Conservation (phyloP, 2,329 filamentous ascomycete genomes). For the Dryadomyces sulphureus region DNA sequence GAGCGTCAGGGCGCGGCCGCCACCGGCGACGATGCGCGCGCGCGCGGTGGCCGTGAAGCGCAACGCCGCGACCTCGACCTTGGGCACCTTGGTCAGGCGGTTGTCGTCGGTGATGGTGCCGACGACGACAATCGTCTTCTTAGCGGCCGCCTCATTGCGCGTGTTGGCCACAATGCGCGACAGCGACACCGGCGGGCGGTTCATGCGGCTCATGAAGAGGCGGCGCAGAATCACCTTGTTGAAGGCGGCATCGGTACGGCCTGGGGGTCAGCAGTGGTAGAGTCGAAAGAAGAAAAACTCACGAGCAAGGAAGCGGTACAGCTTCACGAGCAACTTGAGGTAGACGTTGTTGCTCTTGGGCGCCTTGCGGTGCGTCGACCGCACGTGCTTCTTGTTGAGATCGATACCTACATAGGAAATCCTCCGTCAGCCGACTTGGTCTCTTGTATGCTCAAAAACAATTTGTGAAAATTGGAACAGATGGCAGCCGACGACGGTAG, state of each 20-base stretch:
- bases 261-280: constrained; percentile 25
- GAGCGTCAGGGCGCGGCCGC: constrained; percentile 88
- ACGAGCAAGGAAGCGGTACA: constrained; percentile 94
- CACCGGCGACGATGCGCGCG: constrained; percentile 82
- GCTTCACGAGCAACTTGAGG: constrained; percentile 93
- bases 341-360: constrained; percentile 98
- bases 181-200: constrained; percentile 88
- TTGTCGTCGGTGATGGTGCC: constrained; percentile 97
- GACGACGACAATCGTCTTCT: constrained; percentile 85
- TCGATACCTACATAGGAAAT: constrained; percentile 47
- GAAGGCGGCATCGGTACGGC: constrained; percentile 93
- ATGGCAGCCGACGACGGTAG: not conserved
- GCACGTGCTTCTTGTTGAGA: constrained; percentile 55
- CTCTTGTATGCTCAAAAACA: constrained; percentile 45
- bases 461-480: constrained; percentile 1
- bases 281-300: constrained; percentile 28
- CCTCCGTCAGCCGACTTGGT: constrained; percentile 41
- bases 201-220: constrained; percentile 97
- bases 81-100: constrained; percentile 78
- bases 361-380: constrained; percentile 71
- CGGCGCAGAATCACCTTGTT: constrained; percentile 98
- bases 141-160: constrained; percentile 45
- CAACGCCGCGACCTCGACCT: constrained; percentile 85
- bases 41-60: constrained; percentile 94
- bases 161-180: constrained; percentile 71